phyloP scores from a whole-genome alignment of 805 yeast genomes.

The Lipomyces chichibuensis region DNA sequence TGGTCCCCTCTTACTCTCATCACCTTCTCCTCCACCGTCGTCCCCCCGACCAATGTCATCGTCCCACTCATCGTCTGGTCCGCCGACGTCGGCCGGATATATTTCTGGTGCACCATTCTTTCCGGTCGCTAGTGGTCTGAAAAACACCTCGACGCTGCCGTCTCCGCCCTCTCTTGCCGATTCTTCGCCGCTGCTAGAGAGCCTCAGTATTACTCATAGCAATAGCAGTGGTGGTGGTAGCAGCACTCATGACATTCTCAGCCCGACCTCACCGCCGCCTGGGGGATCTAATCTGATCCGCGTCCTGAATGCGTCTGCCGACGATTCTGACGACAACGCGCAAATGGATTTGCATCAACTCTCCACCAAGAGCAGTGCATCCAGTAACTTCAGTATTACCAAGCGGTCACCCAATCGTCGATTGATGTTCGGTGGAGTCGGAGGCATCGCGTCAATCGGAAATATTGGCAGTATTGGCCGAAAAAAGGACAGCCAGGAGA shows the following conservation, averaged over 20 bases:
- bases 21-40: background rate
- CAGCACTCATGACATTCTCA: background rate
- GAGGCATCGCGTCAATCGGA: conserved; percentile 20
- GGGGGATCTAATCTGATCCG: conserved; percentile 18
- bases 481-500: conserved; percentile 27
- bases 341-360: background rate
- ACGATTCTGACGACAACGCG: conserved; percentile 13
- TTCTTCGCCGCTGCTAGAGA: conserved; percentile 10
- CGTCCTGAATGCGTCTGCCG: conserved; percentile 15
- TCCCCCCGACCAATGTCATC: background rate
- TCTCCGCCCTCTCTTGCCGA: conserved; percentile 10
- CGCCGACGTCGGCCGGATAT: background rate
- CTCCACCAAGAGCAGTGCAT: conserved; percentile 12
- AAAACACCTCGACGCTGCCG: background rate
- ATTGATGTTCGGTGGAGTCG: conserved; percentile 24
- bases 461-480: conserved; percentile 24
- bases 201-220: conserved; percentile 9
- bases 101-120: conserved; percentile 1
- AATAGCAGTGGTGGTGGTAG: conserved; percentile 11
- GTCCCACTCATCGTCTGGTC: background rate
- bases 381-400: conserved; percentile 15
- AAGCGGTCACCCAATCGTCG: conserved; percentile 22
- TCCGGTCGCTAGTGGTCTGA: conserved; percentile 10
- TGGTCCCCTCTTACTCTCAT: background rate
- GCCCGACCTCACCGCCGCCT: background rate